Percentiles rank a stretch among this genome's conserved stretches.
Evolutionary conservation across 768 basidiomycete genomes (phyloP).

Genomic region (Boletus tylopilopsis): DNA sequence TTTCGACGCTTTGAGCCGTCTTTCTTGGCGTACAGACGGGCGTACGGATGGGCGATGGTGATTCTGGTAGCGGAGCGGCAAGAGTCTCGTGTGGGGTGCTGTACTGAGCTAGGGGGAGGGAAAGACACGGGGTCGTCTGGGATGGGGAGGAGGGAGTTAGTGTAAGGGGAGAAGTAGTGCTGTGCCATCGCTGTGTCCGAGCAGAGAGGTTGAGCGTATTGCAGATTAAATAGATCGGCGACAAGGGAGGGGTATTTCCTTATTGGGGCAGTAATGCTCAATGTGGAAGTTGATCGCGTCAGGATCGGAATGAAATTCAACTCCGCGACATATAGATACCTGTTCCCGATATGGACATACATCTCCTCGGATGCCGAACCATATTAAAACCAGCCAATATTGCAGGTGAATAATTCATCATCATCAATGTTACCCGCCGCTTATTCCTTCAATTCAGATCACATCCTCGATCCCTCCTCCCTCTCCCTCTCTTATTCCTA

Average conservation of each 20-base stretch:
- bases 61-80: conserved; percentile 24
- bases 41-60: conserved; percentile 60
- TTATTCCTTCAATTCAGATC: conserved; percentile 3
- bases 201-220: neutral
- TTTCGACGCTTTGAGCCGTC: conserved; percentile 63
- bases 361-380: conserved; percentile 25
- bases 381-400: too few relatives aligned
- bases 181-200: conserved; percentile 19
- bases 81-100: conserved; percentile 17
- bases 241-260: neutral
- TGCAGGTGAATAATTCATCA: too few relatives aligned
- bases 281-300: conserved; percentile 22
- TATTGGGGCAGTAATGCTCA: neutral
- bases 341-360: neutral
- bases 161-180: conserved; percentile 12
- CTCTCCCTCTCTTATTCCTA: conserved; percentile 12
- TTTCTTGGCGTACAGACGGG: conserved; percentile 63
- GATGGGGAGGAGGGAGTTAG: conserved; percentile 9
- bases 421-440: conserved; percentile 10
- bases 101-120: conserved; percentile 1
- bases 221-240: conserved; percentile 26
- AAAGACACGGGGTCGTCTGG: conserved; percentile 25
- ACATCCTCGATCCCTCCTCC: conserved; percentile 9
- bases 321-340: conserved; percentile 18
- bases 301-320: conserved; percentile 21